Evolutionary conservation across 805 yeast species (phyloP), one percentile per base, ranked within the genome.

Genomic region (Candida railenensis): DNA sequence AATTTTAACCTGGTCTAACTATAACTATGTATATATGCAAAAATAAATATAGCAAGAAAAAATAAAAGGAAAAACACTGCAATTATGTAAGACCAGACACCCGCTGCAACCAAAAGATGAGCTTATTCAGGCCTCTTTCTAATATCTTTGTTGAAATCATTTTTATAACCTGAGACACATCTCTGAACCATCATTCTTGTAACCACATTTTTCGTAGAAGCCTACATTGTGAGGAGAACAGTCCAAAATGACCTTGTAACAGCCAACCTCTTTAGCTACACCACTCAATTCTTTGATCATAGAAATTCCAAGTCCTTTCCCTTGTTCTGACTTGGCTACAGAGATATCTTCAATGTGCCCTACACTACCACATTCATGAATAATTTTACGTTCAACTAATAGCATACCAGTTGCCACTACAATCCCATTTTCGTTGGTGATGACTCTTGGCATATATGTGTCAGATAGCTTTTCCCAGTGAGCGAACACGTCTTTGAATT

Each of bases 341-440:
- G 97, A 85, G 50, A 92, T 92, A 62, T 92, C 99, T 60, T 92
- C 99, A 52, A 92, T 86, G 67, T 92, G 98, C 1, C 98, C 98
- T 3, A 89, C 95, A 44, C 76, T 65, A 0, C 96, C 95, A 62
- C 94, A 82, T 34, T 71, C 80, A 66, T 92, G 99, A 51, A 94
- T 89, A 51, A 85, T 67, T 64, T 92, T 92, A 42, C 76, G 77
- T 63, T 92, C 99, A 5, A 94, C 71, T 9, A 94, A 57, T 12
- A 92, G 67, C 62, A 86, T 82, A 0, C 98, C 98, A 0, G 90
- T 81, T 3, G 95, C 97, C 0, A 88, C 96, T 9, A 90, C 80
- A 3, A 55, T 56, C 7, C 76, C 81, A 0, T 63, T 53, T 0
- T 59, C 61, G 53, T 84, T 76, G 9, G 80, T 67, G 42, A 94